Evolutionary conservation across 495 filamentous ascomycete genomes (phyloP), one percentile per base, ranked within the genome.

Genomic region (Tuber borchii): DNA sequence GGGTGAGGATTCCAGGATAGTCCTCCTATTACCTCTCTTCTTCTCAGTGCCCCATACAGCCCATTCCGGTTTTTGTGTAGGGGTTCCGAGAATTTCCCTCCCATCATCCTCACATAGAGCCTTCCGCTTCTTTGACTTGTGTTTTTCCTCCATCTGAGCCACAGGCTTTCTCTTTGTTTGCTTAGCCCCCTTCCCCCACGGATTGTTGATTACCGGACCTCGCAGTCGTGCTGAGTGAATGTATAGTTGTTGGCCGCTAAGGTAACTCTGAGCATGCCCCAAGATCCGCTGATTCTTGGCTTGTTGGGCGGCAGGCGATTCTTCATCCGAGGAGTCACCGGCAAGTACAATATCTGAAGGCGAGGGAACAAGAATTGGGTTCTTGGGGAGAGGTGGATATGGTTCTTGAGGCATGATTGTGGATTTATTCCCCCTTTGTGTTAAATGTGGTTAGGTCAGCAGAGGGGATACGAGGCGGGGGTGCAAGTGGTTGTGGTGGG

Each of bases 161-260:
- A 48, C 22, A 17, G 61, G 42, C 9, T 75, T 81, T 69, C 79
- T 75, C 76, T 81, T 80, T 34, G 44, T 69, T 37, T 56, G 78
- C 19, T 46, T 76, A 42, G 3, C 45, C 17, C 44, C 16, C 45
- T 81, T 81, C 69, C 73, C 73, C 80, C 80, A 82, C 43, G 80
- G 80, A 43, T 82, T 82, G 22, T 75, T 82, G 31, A 82, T 44
- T 22, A 82, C 80, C 26, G 80, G 80, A 5, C 80, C 80, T 65
- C 80, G 74, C 9, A 82, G 44, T 69, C 71, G 72, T 26, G 80
- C 80, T 7, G 77, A 82, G 69, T 82, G 80, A 14, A 82, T 79
- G 71, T 82, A 82, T 46, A 82, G 26, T 48, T 65, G 74, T 71
- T 82, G 77, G 56, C 80, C 80, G 31, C 71, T 73, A n/a, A 82